Evolutionary conservation across 2,329 filamentous ascomycete genomes (phyloP).

Genomic region (Penicillium paneum): DNA sequence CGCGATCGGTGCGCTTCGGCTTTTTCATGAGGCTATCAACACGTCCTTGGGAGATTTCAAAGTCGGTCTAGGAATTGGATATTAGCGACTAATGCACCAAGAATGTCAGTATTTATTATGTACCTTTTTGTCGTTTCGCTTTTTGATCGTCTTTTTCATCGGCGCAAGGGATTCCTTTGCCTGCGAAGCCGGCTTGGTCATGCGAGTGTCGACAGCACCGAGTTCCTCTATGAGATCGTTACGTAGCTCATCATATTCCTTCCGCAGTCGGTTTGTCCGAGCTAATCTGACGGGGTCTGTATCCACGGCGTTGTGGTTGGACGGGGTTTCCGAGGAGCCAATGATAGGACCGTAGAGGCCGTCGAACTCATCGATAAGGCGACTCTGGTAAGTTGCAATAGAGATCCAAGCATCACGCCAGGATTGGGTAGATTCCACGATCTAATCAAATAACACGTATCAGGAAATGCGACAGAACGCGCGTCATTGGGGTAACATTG

Average conservation of each 20-base stretch:
- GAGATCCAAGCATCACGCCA: constrained; percentile 78
- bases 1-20: constrained; percentile 65
- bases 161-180: constrained; percentile 67
- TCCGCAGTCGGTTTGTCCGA: constrained; percentile 62
- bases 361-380: constrained; percentile 65
- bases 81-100: not conserved
- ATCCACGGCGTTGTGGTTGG: constrained; percentile 53
- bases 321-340: constrained; percentile 58
- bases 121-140: constrained; percentile 73
- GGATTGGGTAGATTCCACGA: constrained; percentile 70
- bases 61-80: constrained; percentile 58
- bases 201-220: constrained; percentile 63
- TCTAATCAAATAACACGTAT: constrained; percentile 45
- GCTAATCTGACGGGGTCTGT: constrained; percentile 64
- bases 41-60: constrained; percentile 70
- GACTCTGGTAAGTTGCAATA: constrained; percentile 66
- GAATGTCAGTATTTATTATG: not conserved
- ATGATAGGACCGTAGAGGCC: constrained; percentile 73
- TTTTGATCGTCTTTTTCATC: constrained; percentile 79
- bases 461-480: constrained; percentile 7
- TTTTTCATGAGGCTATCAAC: constrained; percentile 70
- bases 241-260: constrained; percentile 68
- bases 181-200: constrained; percentile 67
- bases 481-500: constrained; percentile 7
- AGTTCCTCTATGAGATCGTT: constrained; percentile 70